phyloP scores from a whole-genome alignment of 2,329 filamentous ascomycete species.

The Penicillium sp. region DNA sequence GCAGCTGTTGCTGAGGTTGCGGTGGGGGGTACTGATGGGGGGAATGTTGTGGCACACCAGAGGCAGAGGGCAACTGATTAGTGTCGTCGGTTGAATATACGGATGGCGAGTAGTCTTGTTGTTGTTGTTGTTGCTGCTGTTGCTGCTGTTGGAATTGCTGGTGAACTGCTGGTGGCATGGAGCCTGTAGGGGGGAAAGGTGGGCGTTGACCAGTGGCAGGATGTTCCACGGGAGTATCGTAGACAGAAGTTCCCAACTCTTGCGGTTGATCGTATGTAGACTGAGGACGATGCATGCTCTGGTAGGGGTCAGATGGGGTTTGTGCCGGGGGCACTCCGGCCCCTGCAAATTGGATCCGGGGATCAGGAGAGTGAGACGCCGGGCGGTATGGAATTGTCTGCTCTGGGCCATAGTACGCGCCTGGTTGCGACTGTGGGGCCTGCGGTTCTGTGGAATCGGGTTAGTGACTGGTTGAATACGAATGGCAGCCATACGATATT shows the following conservation, averaged over 20 bases:
- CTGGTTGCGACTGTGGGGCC: slow-evolving; percentile 47
- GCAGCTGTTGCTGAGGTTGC: slow-evolving; percentile 27
- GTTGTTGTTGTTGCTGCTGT: slow-evolving; percentile 32
- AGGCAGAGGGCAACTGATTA: slow-evolving; percentile 19
- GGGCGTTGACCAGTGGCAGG: slow-evolving; percentile 29
- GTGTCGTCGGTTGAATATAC: slow-evolving; percentile 40
- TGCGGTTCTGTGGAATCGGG: slow-evolving; percentile 25
- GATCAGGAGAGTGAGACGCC: slow-evolving; percentile 42
- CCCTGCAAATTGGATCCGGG: slow-evolving; percentile 35
- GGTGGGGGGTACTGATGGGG: slow-evolving; percentile 19
- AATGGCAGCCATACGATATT: background rate
- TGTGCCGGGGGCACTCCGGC: slow-evolving; percentile 37
- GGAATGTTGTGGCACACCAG: slow-evolving; percentile 12
- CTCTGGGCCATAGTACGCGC: slow-evolving; percentile 65
- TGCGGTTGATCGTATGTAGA: slow-evolving; percentile 70
- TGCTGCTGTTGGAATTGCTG: slow-evolving; percentile 36
- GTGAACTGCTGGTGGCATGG: slow-evolving; percentile 26
- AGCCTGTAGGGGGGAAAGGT: slow-evolving; percentile 32
- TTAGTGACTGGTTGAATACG: background rate
- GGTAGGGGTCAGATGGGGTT: slow-evolving; percentile 50
- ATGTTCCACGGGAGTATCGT: slow-evolving; percentile 66
- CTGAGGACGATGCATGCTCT: slow-evolving; percentile 53
- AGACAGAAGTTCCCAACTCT: slow-evolving; percentile 73
- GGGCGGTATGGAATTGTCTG: slow-evolving; percentile 43
- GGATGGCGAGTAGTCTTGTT: slow-evolving; percentile 41